A percentile compares a stretch with the other conserved stretches of the same genome.
phyloP scores from a whole-genome alignment of 78 protist genomes.

The Anaeramoeba flamelloides region DNA sequence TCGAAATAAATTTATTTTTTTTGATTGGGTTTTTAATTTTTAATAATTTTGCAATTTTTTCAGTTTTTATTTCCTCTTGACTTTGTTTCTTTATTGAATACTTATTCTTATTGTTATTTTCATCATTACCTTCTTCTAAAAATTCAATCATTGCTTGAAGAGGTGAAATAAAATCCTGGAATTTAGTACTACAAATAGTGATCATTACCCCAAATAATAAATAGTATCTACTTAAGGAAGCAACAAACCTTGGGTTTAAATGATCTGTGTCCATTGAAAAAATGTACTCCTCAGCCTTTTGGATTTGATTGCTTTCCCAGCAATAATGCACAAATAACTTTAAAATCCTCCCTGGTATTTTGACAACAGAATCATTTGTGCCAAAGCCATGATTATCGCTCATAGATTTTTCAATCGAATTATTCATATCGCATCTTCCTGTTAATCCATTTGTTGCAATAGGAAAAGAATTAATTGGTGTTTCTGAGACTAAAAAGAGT shows the following conservation, averaged over 20 bases:
- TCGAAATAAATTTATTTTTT: too few relatives aligned
- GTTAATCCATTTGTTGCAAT: constrained; percentile 3
- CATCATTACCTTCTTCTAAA: too few relatives aligned
- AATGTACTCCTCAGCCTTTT: background rate
- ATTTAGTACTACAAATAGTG: too few relatives aligned
- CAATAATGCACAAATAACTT: background rate
- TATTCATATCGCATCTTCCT: background rate
- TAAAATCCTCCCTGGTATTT: background rate
- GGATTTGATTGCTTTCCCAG: background rate
- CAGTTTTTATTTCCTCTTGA: too few relatives aligned
- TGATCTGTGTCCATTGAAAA: background rate
- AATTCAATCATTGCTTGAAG: too few relatives aligned
- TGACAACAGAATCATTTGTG: background rate
- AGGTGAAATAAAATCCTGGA: too few relatives aligned
- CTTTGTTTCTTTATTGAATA: too few relatives aligned
- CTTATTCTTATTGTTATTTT: too few relatives aligned
- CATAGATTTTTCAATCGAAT: background rate
- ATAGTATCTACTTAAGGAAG: too few relatives aligned
- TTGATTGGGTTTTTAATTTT: too few relatives aligned
- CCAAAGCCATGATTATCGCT: background rate
- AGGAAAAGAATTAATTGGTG: background rate
- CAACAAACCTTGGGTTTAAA: background rate
- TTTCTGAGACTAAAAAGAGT: background rate
- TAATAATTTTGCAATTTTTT: too few relatives aligned
- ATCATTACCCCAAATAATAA: too few relatives aligned